Base-by-base conservation (phyloP, 2,329 filamentous ascomycete genomes). In the Fusarium nisikadoi region DNA sequence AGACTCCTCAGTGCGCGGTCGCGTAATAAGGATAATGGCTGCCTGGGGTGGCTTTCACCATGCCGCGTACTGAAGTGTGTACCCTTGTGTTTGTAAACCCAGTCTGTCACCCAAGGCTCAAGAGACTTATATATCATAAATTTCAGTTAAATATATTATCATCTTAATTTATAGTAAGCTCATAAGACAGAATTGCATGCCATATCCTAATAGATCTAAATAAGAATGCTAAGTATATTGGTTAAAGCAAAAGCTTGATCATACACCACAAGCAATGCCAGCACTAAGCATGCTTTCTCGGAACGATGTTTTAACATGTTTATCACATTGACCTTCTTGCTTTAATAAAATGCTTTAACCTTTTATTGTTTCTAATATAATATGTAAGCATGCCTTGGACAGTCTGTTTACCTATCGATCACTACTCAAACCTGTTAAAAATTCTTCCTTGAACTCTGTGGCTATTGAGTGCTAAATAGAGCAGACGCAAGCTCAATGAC, bases 171-270 rank as follows among this genome's bases (percentile, higher is more conserved):
- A 25, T 3, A 49, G 3, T 1, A 11, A 16, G 14, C 23, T 12
- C 13, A 8, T 41, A 23, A 13, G n/a, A n/a, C 12, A 13, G 13
- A 17, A 13, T 8, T 5, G 2, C 19, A 17, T 16, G 12, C 12
- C 14, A 27, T 16, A 1, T 27, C 9, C 19, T 27, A 5, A 3
- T 11, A 2, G 13, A 12, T 27, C 6, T 8, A 20, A 20, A 23
- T 20, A 16, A 25, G 0, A 10, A 16, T 16, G 1, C 5, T 9
- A 3, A 20, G 4, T n/a, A 11, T 19, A 7, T 25, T 25, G 8
- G 12, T 6, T 13, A 41, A 41, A 23, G 39, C 13, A 6, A 36
- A 6, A 20, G 17, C 9, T 36, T 6, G 19, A 16, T 25, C 12
- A 3, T 8, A 10, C 8, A 13, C 20, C 4, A 47, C 14, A 12